A percentile compares a stretch with the other conserved stretches of the same genome.
These are phyloP conservation scores for Xylaria scruposa DNA, from an alignment of 495 filamentous ascomycete species.

Conservation along the genomic window DNA sequence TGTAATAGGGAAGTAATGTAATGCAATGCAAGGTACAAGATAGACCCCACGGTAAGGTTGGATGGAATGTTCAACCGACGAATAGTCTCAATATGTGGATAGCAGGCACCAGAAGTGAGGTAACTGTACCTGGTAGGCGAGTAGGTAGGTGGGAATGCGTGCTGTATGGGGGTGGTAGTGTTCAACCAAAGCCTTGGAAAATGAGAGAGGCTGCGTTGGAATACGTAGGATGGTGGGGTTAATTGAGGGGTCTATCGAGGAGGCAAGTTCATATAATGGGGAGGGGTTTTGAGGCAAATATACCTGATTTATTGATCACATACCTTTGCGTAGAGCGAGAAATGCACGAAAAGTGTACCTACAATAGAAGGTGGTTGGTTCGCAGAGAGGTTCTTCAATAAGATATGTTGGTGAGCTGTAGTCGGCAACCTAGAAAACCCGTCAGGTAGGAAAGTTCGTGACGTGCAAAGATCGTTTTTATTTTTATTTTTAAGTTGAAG, in stretches of 20 bases:
- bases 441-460: slow-evolving; percentile 2
- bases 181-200: background rate
- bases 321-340: background rate
- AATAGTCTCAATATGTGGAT: background rate
- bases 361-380: background rate
- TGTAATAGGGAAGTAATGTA: background rate
- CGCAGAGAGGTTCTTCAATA: background rate
- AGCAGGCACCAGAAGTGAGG: background rate
- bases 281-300: background rate
- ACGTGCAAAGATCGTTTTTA: background rate
- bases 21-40: slow-evolving; percentile 16
- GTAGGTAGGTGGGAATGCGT: slow-evolving; percentile 1
- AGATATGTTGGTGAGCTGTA: background rate
- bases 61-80: slow-evolving; percentile 4
- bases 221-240: slow-evolving; percentile 16
- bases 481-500: background rate
- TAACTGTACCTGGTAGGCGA: background rate
- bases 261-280: background rate
- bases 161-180: slow-evolving; percentile 1
- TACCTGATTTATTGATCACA: background rate
- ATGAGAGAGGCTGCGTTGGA: background rate
- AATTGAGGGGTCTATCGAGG: slow-evolving; percentile 19
- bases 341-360: background rate
- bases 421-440: background rate
- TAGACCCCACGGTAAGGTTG: slow-evolving; percentile 18